phyloP scores from a whole-genome alignment of 2,329 filamentous ascomycete genomes.

The Paradendryphiella salina region DNA sequence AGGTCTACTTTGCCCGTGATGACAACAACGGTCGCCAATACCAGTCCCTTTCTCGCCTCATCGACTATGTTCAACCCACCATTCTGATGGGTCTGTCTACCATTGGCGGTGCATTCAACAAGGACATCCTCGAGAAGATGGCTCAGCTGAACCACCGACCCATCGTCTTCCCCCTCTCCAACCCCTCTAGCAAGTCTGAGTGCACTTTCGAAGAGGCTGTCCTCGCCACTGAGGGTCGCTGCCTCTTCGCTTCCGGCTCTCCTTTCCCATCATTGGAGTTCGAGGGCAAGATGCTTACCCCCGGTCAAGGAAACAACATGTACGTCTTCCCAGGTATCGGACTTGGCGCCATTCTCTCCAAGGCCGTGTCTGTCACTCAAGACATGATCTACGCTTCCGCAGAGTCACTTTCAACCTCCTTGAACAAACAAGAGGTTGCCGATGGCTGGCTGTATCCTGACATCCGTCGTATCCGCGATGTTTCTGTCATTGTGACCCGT shows the following conservation, averaged over 20 bases:
- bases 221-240: constrained; percentile 85
- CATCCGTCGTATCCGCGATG: constrained; percentile 88
- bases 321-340: constrained; percentile 98
- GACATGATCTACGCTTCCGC: constrained; percentile 97
- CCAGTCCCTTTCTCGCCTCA: constrained; percentile 83
- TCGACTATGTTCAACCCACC: constrained; percentile 92
- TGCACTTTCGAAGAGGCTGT: constrained; percentile 96
- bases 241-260: constrained; percentile 92
- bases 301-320: constrained; percentile 74
- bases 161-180: constrained; percentile 84
- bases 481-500: constrained; percentile 80
- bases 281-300: constrained; percentile 52
- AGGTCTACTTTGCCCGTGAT: constrained; percentile 67
- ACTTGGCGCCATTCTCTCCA: constrained; percentile 87
- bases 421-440: constrained; percentile 79
- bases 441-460: constrained; percentile 87
- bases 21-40: constrained; percentile 68
- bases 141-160: constrained; percentile 69
- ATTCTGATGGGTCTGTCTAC: constrained; percentile 94
- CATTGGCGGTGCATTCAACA: constrained; percentile 91
- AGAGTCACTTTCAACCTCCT: constrained; percentile 73
- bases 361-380: constrained; percentile 84
- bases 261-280: constrained; percentile 73
- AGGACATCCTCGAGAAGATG: constrained; percentile 71
- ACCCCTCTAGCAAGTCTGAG: constrained; percentile 94